phyloP scores from a whole-genome alignment of 2,329 filamentous ascomycete genomes.

The Hymenoscyphus scutula region DNA sequence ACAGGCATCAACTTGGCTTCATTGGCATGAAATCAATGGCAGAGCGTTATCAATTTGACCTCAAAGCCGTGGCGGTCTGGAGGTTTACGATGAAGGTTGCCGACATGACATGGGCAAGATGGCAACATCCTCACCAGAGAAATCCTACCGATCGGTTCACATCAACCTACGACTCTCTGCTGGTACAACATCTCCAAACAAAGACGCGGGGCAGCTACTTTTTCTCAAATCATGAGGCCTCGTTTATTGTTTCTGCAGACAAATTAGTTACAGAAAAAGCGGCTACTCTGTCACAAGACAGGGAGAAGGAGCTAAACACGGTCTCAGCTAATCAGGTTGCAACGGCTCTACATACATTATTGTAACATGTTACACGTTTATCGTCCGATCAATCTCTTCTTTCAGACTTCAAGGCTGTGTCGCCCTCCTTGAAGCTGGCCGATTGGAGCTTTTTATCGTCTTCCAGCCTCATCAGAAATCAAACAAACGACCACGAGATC shows the following conservation, averaged over 20 bases:
- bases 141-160: background rate
- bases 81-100: too few relatives aligned
- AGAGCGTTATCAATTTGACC: too few relatives aligned
- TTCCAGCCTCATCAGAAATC: background rate
- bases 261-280: slow-evolving; percentile 2
- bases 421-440: background rate
- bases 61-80: too few relatives aligned
- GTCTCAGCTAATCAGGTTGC: slow-evolving; percentile 2
- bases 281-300: slow-evolving; percentile 4
- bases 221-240: slow-evolving; percentile 4
- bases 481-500: background rate
- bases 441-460: background rate
- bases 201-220: background rate
- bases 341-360: background rate
- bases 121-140: background rate
- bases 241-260: background rate
- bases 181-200: background rate
- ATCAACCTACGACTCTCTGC: background rate
- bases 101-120: too few relatives aligned
- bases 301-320: background rate
- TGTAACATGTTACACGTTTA: background rate
- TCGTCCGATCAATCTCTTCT: background rate
- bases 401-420: background rate
- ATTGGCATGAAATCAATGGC: too few relatives aligned
- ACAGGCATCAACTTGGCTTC: too few relatives aligned